Evolutionary conservation across 2,329 filamentous ascomycete species (phyloP), one percentile per base, ranked within the genome.

Genomic region (Akanthomyces muscarius): DNA sequence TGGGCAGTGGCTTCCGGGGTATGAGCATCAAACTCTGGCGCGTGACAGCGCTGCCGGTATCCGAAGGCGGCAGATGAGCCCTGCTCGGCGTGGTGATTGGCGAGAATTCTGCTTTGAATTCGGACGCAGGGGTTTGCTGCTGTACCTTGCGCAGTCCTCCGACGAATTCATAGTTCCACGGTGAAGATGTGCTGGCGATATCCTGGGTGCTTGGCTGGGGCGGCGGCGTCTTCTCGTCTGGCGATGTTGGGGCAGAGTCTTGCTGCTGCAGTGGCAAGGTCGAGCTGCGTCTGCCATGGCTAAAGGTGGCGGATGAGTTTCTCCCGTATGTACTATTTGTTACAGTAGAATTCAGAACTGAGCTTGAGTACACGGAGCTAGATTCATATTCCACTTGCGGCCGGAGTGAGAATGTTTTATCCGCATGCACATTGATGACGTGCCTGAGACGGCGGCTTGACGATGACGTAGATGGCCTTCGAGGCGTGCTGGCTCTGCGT

Each of bases 331-430:
- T 82, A 70, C 77, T 72, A 58, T 67, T 80, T 53, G 80, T 76
- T 23, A 78, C 77, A 21, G 81, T 78, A 47, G 77, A 76, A 44
- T 80, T 82, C 53, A 78, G 75, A 41, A 77, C 73, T 11, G 82
- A 81, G 66, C 71, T 70, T 21, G 71, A 65, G 21, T 73, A 74
- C n/a, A 71, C 66, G 16, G 70, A 68, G 63, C 68, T 67, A 11
- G 72, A 75, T 6, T 70, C 72, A 14, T 67, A 63, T 13, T 70
- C 69, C 42, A 64, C 63, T 50, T 80, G 69, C 70, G 72, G 73
- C 65, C 79, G 65, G 62, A 86, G 72, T 18, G 83, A 84, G 68
- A 87, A 86, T 5, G 84, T 86, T 72, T 85, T 85, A 71, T 86
- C 81, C 6, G 82, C 71, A 67, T 86, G 78, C 33, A 86, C 73